Evolutionary conservation across 768 basidiomycete genomes (phyloP), one percentile per base, ranked within the genome.

Genomic region (Tricholoma hemisulphureum): DNA sequence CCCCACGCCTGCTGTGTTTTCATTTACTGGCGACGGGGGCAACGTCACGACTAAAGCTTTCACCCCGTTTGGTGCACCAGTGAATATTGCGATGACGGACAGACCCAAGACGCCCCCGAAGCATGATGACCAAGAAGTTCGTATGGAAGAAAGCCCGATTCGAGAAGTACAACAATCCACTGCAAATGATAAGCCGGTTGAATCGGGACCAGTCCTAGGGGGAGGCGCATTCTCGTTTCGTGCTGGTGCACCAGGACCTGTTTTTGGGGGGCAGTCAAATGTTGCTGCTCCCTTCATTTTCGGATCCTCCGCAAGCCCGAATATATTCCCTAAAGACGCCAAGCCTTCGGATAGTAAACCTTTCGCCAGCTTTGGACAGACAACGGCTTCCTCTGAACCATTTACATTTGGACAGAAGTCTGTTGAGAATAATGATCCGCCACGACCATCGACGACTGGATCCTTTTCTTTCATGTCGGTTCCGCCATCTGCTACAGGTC

Each of bases 141-240:
- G 73, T 56, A 92, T 92, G 90, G 90, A 92, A 37, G 90, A 91
- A 70, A 92, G 90, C 62, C 90, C 90, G 1, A 84, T 82, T 2
- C 78, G 88, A 58, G 86, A 87, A 8, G 72, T 83, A 65, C 80
- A 81, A 49, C 61, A 72, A 21, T 82, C 78, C 14, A 69, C 26
- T 26, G 21, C 26, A 37, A 37, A 29, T 18, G 28, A 61, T 37
- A 74, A 73, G 55, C 77, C 75, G 45, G 66, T 73, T 18, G 72
- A 73, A 24, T 24, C 43, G 43, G 73, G 67, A 59, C 61, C 67
- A 35, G 73, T 73, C 45, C 75, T 80, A 18, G 74, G 75, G 3
- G 70, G 78, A 10, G 67, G 67, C 39, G 74, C 72, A 37, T 86
- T 88, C 63, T 66, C 80, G 1, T 87, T 88, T 61, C 68, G 68